Percentiles rank a stretch among this genome's conserved stretches.
Evolutionary conservation across 2,329 filamentous ascomycete genomes (phyloP).

Genomic region (Eutypa lata): DNA sequence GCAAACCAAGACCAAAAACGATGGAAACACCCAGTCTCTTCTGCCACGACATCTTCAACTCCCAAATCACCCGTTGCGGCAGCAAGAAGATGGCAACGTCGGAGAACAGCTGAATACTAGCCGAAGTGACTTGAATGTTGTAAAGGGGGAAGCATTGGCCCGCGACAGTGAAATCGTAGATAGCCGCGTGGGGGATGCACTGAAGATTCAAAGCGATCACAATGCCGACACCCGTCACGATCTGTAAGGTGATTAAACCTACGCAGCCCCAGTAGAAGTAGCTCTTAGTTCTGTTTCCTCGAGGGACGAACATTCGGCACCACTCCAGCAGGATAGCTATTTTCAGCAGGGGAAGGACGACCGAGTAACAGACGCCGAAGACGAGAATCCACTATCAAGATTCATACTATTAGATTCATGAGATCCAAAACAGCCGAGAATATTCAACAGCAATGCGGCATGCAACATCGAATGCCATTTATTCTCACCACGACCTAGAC

Average conservation of each 20-base stretch:
- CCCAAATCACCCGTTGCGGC: constrained; percentile 29
- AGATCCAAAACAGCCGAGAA: too few species aligned
- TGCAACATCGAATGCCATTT: too few species aligned
- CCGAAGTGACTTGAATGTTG: constrained; percentile 15
- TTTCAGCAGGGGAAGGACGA: constrained; percentile 36
- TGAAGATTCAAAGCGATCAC: constrained; percentile 18
- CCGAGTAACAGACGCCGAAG: constrained; percentile 31
- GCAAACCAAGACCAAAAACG: constrained; percentile 28
- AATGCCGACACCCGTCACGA: constrained; percentile 13
- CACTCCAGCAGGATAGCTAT: constrained; percentile 41
- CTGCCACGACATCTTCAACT: constrained; percentile 25
- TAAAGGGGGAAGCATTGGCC: constrained; percentile 20
- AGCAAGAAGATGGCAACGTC: constrained; percentile 28
- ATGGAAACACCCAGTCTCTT: constrained; percentile 29
- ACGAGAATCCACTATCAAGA: constrained; percentile 25
- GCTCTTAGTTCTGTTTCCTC: constrained; percentile 20
- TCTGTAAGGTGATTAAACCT: constrained; percentile 15
- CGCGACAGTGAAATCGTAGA: constrained; percentile 20
- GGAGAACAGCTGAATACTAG: constrained; percentile 20
- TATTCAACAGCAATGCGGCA: background rate
- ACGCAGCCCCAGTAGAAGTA: constrained; percentile 21
- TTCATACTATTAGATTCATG: background rate
- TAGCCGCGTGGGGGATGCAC: constrained; percentile 23
- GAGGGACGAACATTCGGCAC: constrained; percentile 27
- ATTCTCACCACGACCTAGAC: too few species aligned